Conservation (phyloP, 192 early-diverging fungal genomes). For the Rhizophagus clarus region DNA sequence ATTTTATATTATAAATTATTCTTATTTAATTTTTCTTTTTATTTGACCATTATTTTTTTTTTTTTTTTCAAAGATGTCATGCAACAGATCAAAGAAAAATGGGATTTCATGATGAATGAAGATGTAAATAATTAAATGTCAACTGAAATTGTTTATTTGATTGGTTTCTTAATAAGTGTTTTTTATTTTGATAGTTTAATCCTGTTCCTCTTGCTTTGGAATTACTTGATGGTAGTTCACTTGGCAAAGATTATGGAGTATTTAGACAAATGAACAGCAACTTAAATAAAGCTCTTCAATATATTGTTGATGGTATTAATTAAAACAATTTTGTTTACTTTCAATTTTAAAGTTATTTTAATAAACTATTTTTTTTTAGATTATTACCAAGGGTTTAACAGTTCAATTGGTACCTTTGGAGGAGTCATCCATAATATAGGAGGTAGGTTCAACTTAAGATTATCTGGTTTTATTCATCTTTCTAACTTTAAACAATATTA, state of each 20-base stretch:
- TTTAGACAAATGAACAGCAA: constrained; percentile 59
- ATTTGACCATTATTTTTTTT: neutral
- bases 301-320: constrained; percentile 64
- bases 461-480: neutral
- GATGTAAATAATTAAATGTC: constrained; percentile 42
- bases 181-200: constrained; percentile 57
- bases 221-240: constrained; percentile 76
- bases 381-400: constrained; percentile 81
- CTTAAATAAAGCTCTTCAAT: constrained; percentile 68
- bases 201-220: constrained; percentile 71
- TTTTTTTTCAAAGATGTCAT: constrained; percentile 13
- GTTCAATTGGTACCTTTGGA: constrained; percentile 79
- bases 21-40: neutral
- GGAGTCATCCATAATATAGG: constrained; percentile 73
- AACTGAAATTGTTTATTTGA: constrained; percentile 1
- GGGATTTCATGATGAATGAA: constrained; percentile 58
- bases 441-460: constrained; percentile 37
- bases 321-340: neutral
- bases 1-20: neutral
- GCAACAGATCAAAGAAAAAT: constrained; percentile 43
- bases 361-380: constrained; percentile 42
- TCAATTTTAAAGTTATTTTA: neutral
- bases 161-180: neutral
- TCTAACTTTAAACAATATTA: neutral
- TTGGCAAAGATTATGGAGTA: constrained; percentile 65